Conservation (phyloP, 2,329 filamentous ascomycete species). For the Diaporthe sp. region DNA sequence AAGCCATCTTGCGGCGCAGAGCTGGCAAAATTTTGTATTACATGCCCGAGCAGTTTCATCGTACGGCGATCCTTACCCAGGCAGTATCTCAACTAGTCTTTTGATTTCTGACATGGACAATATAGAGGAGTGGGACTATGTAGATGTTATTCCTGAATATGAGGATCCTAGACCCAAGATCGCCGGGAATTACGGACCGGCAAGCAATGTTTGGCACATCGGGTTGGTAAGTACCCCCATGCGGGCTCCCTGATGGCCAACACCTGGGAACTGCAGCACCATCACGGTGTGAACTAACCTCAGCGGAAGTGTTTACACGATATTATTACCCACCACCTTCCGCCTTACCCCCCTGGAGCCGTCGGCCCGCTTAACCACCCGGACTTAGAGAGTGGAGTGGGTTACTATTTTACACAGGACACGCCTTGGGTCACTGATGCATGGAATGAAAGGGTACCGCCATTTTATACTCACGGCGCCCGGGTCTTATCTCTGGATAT, state of each 20-base stretch:
- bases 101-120: not conserved
- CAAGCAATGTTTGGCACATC: conserved; percentile 27
- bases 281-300: not conserved
- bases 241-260: not conserved
- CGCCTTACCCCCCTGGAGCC: conserved; percentile 8
- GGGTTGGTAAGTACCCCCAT: conserved; percentile 4
- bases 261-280: too few species aligned
- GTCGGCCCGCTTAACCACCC: conserved; percentile 11
- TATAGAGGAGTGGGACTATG: conserved; percentile 28
- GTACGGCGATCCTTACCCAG: not conserved
- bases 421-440: not conserved
- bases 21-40: not conserved
- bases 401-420: not conserved
- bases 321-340: not conserved
- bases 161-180: conserved; percentile 22
- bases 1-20: conserved; percentile 7
- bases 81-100: not conserved
- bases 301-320: conserved; percentile 9
- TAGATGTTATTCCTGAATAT: conserved; percentile 17
- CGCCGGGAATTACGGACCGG: conserved; percentile 28
- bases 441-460: not conserved
- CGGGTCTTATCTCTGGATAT: not conserved
- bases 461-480: conserved; percentile 16
- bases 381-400: not conserved
- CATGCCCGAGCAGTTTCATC: conserved; percentile 16